Base-by-base conservation (phyloP, 2,329 filamentous ascomycete genomes). In the Knoxdaviesia capensis region DNA sequence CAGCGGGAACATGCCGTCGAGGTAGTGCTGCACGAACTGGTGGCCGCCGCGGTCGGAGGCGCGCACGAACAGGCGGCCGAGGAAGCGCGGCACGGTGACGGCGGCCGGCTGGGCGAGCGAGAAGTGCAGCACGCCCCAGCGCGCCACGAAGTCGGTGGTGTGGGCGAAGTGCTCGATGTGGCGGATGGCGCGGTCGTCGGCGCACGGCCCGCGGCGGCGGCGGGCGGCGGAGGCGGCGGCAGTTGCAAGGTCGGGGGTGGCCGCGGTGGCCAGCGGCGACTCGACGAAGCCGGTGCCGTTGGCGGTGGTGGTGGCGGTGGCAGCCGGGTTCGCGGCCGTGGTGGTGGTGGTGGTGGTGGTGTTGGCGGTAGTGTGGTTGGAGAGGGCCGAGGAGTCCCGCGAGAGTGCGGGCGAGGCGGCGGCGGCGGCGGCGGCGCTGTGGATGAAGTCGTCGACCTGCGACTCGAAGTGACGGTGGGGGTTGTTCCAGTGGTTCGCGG, bases 101-200 rank as follows among this genome's bases (percentile, higher is more conserved):
- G 54, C 57, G 11, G 50, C 52, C 0, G 59, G 54, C 2, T 64
- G 54, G 29, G 59, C 57, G 41, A 69, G 66, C 2, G 66, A 64
- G 52, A 82, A 85, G 53, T 81, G 69, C 34, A 88, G 61, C 5
- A 86, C 73, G 1, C 83, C 83, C 68, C 79, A 83, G 7, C 75
- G 61, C 4, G 80, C 70, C 3, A 88, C 80, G 48, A 84, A 81
- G 50, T 90, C 83, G 10, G 65, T 69, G 6, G 68, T 69, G 53
- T 87, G 80, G 3, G 77, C 78, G 51, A 87, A 90, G 56, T 90
- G 83, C 57, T 90, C 83, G 35, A 90, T 77, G 48, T 86, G 68
- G 5, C 69, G 66, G 41, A 88, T 76, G 3, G 70, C 69, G 36
- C 63, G 59, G 46, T 64, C 62, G 5, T 63, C 57, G 6, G 62